A percentile compares a stretch with the other conserved stretches of the same genome.
These are phyloP conservation scores for Climacium dendroides DNA, from an alignment of 225 moss, liverwort and hornwort species.

Conservation along the genomic window DNA sequence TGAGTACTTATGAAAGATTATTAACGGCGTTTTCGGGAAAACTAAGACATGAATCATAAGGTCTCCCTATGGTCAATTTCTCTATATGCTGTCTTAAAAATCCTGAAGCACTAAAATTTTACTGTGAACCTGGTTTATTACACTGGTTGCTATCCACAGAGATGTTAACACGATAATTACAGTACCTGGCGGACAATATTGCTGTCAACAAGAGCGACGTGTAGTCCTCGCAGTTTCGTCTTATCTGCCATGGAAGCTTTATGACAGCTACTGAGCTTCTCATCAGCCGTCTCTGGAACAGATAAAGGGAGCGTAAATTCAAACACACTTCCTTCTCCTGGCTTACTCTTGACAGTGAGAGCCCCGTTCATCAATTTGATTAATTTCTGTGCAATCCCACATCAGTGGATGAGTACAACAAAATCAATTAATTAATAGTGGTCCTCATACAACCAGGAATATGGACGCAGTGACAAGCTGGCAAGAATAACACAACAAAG, in stretches of 20 bases:
- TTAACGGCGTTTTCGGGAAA: background rate
- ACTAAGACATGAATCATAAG: too few relatives aligned
- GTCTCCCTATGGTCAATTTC: background rate
- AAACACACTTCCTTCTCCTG: constrained; percentile 72
- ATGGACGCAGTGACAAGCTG: background rate
- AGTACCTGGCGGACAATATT: constrained; percentile 76
- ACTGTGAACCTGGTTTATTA: background rate
- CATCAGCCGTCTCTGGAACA: constrained; percentile 7
- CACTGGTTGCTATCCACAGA: background rate
- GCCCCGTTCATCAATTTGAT: constrained; percentile 77
- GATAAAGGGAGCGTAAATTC: constrained; percentile 63
- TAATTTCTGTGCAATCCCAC: constrained; percentile 45
- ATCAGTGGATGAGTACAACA: background rate
- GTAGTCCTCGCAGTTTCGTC: constrained; percentile 39
- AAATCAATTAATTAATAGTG: background rate
- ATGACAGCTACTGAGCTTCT: constrained; percentile 8
- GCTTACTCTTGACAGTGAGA: constrained; percentile 65
- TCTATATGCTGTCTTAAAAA: too few relatives aligned
- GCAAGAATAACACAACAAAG: background rate
- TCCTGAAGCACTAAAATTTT: background rate
- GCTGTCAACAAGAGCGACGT: constrained; percentile 59
- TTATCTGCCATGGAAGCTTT: constrained; percentile 17
- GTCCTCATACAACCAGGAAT: background rate
- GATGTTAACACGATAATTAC: background rate
- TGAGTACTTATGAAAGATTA: background rate